Conservation (phyloP, 192 early-diverging fungal species). For the Umbelopsis ramanniana region DNA sequence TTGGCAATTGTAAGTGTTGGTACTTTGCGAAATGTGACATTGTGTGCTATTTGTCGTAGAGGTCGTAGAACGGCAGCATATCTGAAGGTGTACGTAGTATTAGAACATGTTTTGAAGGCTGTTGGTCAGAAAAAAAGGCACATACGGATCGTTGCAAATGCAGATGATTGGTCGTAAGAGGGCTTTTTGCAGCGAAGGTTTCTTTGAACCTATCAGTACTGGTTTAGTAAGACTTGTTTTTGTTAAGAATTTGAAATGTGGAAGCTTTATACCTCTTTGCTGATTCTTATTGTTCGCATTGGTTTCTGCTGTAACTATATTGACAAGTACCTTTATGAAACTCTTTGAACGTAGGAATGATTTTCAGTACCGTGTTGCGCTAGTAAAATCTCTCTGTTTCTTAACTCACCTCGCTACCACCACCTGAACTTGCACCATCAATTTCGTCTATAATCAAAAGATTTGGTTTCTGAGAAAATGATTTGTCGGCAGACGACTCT, state of each 20-base stretch:
- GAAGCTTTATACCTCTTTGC: not conserved
- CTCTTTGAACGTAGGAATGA: constrained; percentile 45
- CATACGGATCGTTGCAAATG: constrained; percentile 95
- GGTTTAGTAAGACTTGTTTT: not conserved
- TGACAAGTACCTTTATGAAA: constrained; percentile 82
- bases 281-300: not conserved
- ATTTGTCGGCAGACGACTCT: constrained; percentile 24
- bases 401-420: constrained; percentile 66
- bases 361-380: not conserved
- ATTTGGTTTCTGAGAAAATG: constrained; percentile 63
- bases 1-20: constrained; percentile 67
- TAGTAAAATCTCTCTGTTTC: not conserved
- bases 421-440: constrained; percentile 81
- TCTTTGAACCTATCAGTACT: not conserved
- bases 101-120: not conserved
- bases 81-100: constrained; percentile 35
- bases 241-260: not conserved
- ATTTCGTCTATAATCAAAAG: constrained; percentile 95
- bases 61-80: constrained; percentile 89
- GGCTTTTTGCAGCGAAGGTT: constrained; percentile 43
- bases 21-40: constrained; percentile 71
- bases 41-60: constrained; percentile 77
- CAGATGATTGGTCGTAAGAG: constrained; percentile 94
- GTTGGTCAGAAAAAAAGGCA: constrained; percentile 3
- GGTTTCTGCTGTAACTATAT: constrained; percentile 56